Evolutionary conservation across 345 rosid genomes (phyloP).

Genomic region (Salix exigua): DNA sequence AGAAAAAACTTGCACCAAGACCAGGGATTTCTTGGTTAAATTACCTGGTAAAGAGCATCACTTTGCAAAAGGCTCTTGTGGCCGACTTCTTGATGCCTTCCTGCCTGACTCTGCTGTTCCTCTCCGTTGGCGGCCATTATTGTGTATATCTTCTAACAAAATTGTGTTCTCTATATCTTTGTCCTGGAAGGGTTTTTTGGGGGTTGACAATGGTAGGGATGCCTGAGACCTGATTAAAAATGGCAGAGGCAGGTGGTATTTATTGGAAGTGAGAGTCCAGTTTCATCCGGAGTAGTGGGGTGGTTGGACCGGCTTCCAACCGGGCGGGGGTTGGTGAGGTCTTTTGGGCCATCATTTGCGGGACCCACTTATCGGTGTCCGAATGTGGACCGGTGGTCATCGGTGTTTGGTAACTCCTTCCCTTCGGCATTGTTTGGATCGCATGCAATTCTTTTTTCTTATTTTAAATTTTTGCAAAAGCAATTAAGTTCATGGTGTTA

Average conservation of each 20-base stretch:
- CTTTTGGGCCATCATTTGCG: not conserved
- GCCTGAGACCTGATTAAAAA: conserved; percentile 1
- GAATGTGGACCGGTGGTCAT: not conserved
- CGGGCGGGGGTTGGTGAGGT: conserved; percentile 26
- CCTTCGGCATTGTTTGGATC: not conserved
- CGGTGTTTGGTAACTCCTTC: not conserved
- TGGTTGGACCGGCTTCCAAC: conserved; percentile 7
- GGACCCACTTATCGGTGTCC: not conserved
- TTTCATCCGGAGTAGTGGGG: not conserved
- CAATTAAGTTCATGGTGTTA: not conserved
- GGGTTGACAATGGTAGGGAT: not conserved
- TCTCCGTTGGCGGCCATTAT: conserved; percentile 53
- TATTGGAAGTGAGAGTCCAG: conserved; percentile 4
- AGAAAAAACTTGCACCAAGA: not conserved
- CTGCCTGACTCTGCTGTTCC: conserved; percentile 48
- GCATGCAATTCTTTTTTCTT: not conserved
- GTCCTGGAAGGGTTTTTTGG: not conserved
- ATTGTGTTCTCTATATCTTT: not conserved
- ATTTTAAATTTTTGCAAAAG: not conserved
- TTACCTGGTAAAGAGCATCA: conserved; percentile 92
- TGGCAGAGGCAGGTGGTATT: not conserved
- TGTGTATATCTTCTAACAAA: not conserved
- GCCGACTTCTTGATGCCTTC: conserved; percentile 87
- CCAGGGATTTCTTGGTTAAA: not conserved
- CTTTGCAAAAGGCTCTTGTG: conserved; percentile 93